phyloP scores from a whole-genome alignment of 1,284 basidiomycete species.

The Earliella scabrosa region DNA sequence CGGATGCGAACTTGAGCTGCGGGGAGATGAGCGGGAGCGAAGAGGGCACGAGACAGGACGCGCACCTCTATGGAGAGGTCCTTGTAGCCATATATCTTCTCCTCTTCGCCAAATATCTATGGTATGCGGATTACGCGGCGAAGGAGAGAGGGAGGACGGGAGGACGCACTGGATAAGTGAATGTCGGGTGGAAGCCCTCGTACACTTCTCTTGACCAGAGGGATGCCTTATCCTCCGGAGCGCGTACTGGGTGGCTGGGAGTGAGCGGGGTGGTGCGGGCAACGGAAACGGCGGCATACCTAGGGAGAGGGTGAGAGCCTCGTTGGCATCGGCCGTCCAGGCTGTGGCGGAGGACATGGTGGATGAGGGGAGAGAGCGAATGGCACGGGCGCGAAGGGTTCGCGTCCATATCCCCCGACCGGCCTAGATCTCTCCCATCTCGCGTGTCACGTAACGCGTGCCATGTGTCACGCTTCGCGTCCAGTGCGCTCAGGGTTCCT shows the following conservation, averaged over 20 bases:
- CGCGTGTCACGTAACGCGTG: slow-evolving; percentile 22
- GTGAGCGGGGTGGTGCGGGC: slow-evolving; percentile 6
- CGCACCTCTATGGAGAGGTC: slow-evolving; percentile 80
- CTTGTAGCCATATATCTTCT: slow-evolving; percentile 95
- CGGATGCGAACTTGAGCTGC: slow-evolving; percentile 86
- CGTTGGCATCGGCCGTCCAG: slow-evolving; percentile 82
- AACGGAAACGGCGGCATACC: slow-evolving; percentile 47
- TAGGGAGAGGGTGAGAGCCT: slow-evolving; percentile 72
- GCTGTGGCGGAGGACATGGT: slow-evolving; percentile 23
- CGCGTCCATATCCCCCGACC: slow-evolving; percentile 22
- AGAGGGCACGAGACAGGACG: slow-evolving; percentile 32
- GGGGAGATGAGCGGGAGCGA: slow-evolving; percentile 9
- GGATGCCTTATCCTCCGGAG: slow-evolving; percentile 61
- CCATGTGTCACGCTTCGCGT: slow-evolving; percentile 14
- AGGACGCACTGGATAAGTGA: slow-evolving; percentile 82
- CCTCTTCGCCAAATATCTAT: slow-evolving; percentile 93
- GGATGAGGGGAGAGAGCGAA: slow-evolving; percentile 17
- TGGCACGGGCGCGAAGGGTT: slow-evolving; percentile 16
- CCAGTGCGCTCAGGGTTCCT: too few relatives aligned
- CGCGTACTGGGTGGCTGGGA: slow-evolving; percentile 52
- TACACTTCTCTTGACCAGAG: slow-evolving; percentile 65
- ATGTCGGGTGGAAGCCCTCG: slow-evolving; percentile 77
- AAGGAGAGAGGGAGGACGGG: not conserved
- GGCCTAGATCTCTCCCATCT: slow-evolving; percentile 23
- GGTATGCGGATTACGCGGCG: not conserved